phyloP scores from a whole-genome alignment of 768 basidiomycete species.

The Astraeus odoratus region DNA sequence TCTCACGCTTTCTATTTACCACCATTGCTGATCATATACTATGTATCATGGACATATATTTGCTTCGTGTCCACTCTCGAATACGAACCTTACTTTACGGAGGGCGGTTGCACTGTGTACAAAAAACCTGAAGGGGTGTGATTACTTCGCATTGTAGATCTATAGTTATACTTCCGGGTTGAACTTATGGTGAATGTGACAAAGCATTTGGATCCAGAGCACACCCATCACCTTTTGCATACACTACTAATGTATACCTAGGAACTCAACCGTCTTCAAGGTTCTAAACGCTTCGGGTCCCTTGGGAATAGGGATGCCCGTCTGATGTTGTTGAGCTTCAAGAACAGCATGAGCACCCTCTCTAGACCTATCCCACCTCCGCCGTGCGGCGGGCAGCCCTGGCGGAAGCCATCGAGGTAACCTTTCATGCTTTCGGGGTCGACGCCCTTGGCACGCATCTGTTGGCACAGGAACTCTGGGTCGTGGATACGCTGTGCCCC shows the following conservation, averaged over 20 bases:
- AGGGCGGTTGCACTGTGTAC: not conserved
- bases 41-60: constrained; percentile 18
- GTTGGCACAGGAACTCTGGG: constrained; percentile 67
- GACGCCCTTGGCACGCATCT: constrained; percentile 83
- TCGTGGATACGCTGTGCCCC: constrained; percentile 98
- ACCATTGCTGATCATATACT: constrained; percentile 9
- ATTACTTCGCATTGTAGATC: constrained; percentile 14
- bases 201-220: not conserved
- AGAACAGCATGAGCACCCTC: constrained; percentile 94
- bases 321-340: constrained; percentile 94
- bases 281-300: constrained; percentile 92
- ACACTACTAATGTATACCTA: not conserved
- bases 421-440: constrained; percentile 88
- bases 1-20: constrained; percentile 22
- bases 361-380: constrained; percentile 95
- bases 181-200: not conserved
- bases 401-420: constrained; percentile 90
- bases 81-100: constrained; percentile 3
- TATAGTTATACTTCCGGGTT: constrained; percentile 6
- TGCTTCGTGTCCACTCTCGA: constrained; percentile 15
- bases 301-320: constrained; percentile 92
- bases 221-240: not conserved
- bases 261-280: constrained; percentile 41
- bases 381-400: constrained; percentile 94
- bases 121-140: not conserved